Evolutionary conservation across 2,329 filamentous ascomycete genomes (phyloP), one percentile per base, ranked within the genome.

Genomic region (Colletotrichum melonis): DNA sequence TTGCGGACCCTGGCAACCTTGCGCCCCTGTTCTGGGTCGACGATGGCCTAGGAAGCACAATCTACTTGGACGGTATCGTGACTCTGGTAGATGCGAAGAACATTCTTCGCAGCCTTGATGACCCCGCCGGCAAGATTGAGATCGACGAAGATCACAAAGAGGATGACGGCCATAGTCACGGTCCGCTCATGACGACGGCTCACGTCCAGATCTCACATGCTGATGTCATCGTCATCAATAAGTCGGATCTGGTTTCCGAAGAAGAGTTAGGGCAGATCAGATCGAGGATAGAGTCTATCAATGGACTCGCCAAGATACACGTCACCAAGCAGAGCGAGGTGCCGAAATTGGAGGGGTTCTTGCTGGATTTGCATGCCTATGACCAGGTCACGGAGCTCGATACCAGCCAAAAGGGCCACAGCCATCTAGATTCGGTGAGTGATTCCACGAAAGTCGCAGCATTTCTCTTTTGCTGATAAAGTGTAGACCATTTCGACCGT

Each of bases 1-100:
- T 99, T 6, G 97, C 97, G 5, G 96, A 99, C 79, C 97, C 97
- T 0, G 97, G 97, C 1, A 98, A 98, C 78, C 91, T 99, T 64
- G 97, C 97, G 0, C 97, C 97, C 0, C 85, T 98, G 16, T 99
- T 99, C 85, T 99, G 97, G 97, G 92, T 99, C 30, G 97, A 99
- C 78, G 96, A 98, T 76, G 97, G 95, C 0, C 89, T 99, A 3
- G 96, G 95, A 8, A 98, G 95, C 82, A 95, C 93, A 49, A 98
- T 99, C 78, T 99, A 97, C 82, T 90, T 99, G 0, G 97, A 99
- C 80, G 97, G 97, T 2, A 98, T 99, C 69, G 95, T 98, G 59
- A 98, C 97, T 0, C 87, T 99, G 1, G 94, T 99, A 24, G 97
- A 99, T 81, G 96, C 95, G 38, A 97, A 97, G 84, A 98, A 98